A percentile compares a stretch with the other conserved stretches of the same genome.
Evolutionary conservation across 306 rosid species (phyloP).

Genomic region (Urtica urens): DNA sequence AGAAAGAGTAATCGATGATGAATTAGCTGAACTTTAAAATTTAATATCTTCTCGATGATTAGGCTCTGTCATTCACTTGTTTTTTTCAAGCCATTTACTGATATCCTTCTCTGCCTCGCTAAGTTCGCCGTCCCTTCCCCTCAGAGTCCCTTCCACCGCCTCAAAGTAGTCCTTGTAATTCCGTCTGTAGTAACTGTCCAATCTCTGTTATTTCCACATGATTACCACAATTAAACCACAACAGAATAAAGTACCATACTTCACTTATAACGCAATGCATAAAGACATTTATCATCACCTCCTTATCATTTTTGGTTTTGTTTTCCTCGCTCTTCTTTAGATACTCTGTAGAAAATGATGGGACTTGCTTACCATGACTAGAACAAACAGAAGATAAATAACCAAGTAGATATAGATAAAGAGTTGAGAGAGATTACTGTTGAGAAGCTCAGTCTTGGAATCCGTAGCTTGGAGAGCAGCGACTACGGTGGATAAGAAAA

Average conservation of each 20-base stretch:
- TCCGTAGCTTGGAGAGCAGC: conserved; percentile 49
- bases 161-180: conserved; percentile 94
- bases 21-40: no score
- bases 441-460: conserved; percentile 54
- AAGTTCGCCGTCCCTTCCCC: conserved; percentile 31
- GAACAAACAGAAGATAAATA: neutral
- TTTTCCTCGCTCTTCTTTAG: conserved; percentile 76
- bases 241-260: neutral
- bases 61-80: conserved; percentile 33
- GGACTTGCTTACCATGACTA: neutral
- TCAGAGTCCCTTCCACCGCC: conserved; percentile 53
- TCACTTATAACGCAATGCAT: neutral
- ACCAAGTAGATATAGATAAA: neutral
- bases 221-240: neutral
- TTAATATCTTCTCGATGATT: no score
- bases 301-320: conserved; percentile 83
- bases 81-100: conserved; percentile 68
- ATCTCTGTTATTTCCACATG: no score
- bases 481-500: conserved; percentile 38
- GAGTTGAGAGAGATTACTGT: conserved; percentile 30
- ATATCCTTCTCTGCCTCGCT: conserved; percentile 76
- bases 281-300: conserved; percentile 30
- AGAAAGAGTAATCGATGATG: no score
- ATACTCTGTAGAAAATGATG: conserved; percentile 39
- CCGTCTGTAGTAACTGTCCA: conserved; percentile 76